Conservation (phyloP, 768 basidiomycete genomes). For the Tylopilus balloui region DNA sequence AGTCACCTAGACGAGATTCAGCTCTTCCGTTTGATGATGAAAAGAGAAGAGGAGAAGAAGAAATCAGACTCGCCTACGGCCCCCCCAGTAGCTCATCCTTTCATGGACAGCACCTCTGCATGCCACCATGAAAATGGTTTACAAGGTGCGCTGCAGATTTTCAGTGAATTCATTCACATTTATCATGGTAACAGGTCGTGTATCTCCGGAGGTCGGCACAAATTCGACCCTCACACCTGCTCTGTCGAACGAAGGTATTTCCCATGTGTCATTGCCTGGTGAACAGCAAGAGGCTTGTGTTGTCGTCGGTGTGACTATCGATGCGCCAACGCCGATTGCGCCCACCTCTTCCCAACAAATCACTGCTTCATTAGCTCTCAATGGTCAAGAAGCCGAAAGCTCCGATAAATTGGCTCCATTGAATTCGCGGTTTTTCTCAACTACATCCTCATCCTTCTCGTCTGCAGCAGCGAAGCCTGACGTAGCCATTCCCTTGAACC, state of each 20-base stretch:
- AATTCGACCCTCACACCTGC: conserved; percentile 3
- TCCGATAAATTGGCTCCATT: conserved; percentile 19
- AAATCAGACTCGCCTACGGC: conserved; percentile 26
- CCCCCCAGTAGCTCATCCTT: background rate
- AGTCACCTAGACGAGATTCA: conserved; percentile 75
- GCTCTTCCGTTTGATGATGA: conserved; percentile 79
- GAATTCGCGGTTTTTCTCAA: conserved; percentile 37
- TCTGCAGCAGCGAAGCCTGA: conserved; percentile 28
- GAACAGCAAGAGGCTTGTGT: conserved; percentile 11
- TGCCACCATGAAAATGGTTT: conserved; percentile 7
- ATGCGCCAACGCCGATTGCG: conserved; percentile 2
- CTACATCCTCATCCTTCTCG: conserved; percentile 24
- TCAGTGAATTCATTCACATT: conserved; percentile 5
- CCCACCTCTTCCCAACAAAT: conserved; percentile 15
- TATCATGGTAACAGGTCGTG: conserved; percentile 12
- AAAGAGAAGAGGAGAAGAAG: conserved; percentile 59
- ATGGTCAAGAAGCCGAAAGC: conserved; percentile 19
- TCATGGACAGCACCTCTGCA: conserved; percentile 12
- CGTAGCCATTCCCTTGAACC: conserved; percentile 37
- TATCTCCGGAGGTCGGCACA: conserved; percentile 5
- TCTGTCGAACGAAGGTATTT: conserved; percentile 5
- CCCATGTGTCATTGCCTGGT: conserved; percentile 15
- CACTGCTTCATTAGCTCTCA: background rate
- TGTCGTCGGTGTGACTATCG: background rate
- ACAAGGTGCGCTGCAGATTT: conserved; percentile 18